phyloP scores from a whole-genome alignment of 805 yeast species.

The Komagataella ulmi region DNA sequence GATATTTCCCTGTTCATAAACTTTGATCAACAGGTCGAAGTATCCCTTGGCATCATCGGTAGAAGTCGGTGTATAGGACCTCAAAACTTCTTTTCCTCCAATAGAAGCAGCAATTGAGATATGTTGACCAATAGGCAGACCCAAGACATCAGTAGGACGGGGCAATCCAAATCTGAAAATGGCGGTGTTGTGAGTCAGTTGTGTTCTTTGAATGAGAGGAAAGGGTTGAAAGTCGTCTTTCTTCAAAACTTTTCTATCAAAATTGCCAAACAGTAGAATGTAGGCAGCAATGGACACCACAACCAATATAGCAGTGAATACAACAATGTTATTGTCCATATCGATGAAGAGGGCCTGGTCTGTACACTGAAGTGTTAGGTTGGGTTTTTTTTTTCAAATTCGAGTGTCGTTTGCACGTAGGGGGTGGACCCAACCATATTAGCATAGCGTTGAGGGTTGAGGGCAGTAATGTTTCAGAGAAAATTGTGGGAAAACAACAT shows the following conservation, averaged over 20 bases:
- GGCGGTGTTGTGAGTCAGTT: conserved; percentile 70
- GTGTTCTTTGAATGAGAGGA: conserved; percentile 66
- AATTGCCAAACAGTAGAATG: conserved; percentile 20
- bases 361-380: neutral
- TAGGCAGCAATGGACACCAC: conserved; percentile 23
- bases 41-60: conserved; percentile 61
- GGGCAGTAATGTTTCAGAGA: neutral
- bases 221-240: conserved; percentile 62
- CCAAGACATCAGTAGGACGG: conserved; percentile 55
- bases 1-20: conserved; percentile 76
- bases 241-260: conserved; percentile 39
- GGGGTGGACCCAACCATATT: neutral
- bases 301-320: conserved; percentile 7
- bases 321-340: neutral
- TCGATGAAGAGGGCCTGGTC: neutral
- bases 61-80: conserved; percentile 88
- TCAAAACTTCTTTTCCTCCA: conserved; percentile 65
- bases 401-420: neutral
- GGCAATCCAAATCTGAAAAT: conserved; percentile 79
- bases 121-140: conserved; percentile 92
- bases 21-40: conserved; percentile 77
- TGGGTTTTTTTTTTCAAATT: neutral
- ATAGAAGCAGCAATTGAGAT: conserved; percentile 66
- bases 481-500: neutral
- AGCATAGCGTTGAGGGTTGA: neutral